These are phyloP conservation scores for Malus hybrid DNA, from an alignment of 331 rosid species.

Conservation along the genomic window DNA sequence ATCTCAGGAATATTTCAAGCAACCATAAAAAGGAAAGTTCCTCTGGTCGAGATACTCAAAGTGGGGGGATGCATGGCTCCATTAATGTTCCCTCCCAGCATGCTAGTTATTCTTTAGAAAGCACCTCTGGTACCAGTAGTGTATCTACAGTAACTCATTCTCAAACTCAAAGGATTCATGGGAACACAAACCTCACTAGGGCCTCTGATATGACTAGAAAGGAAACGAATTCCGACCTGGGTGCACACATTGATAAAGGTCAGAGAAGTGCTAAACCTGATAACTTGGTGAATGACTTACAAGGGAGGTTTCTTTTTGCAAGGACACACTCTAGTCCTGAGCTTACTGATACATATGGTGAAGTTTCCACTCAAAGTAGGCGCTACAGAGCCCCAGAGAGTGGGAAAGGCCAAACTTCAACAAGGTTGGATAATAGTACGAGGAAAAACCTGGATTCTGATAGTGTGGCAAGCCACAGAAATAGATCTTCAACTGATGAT, in stretches of 20 bases:
- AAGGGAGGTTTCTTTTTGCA: conserved; percentile 73
- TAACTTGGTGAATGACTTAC: conserved; percentile 42
- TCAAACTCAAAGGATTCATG: conserved; percentile 48
- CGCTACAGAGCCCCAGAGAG: conserved; percentile 36
- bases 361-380: conserved; percentile 63
- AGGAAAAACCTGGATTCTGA: conserved; percentile 61
- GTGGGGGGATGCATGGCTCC: conserved; percentile 33
- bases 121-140: conserved; percentile 31
- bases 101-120: conserved; percentile 40
- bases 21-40: conserved; percentile 34
- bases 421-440: conserved; percentile 51
- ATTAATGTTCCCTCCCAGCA: conserved; percentile 39
- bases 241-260: conserved; percentile 36
- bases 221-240: conserved; percentile 43
- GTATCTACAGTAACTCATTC: conserved; percentile 32
- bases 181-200: conserved; percentile 44
- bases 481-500: conserved; percentile 39
- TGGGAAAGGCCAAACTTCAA: conserved; percentile 39
- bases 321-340: conserved; percentile 98
- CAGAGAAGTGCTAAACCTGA: conserved; percentile 46
- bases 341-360: conserved; percentile 78
- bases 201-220: conserved; percentile 42
- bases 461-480: conserved; percentile 29
- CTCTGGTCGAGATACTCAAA: conserved; percentile 39
- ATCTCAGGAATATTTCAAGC: conserved; percentile 31